Evolutionary conservation across 495 filamentous ascomycete genomes (phyloP), one percentile per base, ranked within the genome.

Genomic region (Choiromyces venosus): DNA sequence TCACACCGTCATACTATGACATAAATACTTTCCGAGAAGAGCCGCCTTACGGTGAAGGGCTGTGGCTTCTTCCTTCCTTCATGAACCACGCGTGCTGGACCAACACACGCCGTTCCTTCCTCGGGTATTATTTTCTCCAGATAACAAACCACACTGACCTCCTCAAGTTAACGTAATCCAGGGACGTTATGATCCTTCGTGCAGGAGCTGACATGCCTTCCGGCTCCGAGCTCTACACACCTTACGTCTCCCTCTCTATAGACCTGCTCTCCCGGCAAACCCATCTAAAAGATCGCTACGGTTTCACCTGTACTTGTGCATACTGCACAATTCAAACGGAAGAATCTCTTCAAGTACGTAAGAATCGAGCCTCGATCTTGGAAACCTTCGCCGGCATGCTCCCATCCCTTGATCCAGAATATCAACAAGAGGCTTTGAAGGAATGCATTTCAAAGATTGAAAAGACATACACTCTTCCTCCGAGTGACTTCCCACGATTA

Each of bases 1-100:
- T 61, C 25, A 61, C 52, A 61, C 52, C 52, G 52, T 61, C 52
- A 61, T 61, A 33, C 52, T 29, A 61, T 33, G 52, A 61, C 52
- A 61, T 61, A 33, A 61, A 61, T 61, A 61, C 12, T 16, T 33
- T 33, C 25, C 25, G 14, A 33, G 52, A 61, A 61, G 52, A 61
- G 25, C 52, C 52, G 9, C 52, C 52, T 2, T 61, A 61, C n/a
- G 52, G 52, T 12, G 52, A 61, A 61, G 52, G 52, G 12, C 52
- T 61, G 12, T 61, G 52, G 52, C 52, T 61, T 61, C 52, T 61
- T 61, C 52, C 52, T 29, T 61, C 52, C 10, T 61, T 61, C 52
- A 61, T 61, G 52, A 61, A 61, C 25, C 52, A 61, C 12, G 52
- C 52, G 25, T 61, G 52, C 25, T 61, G 52, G 52, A 14, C 25